Percentiles rank a stretch among this genome's conserved stretches.
These are phyloP conservation scores for Fusarium sp. DNA, from an alignment of 2,329 filamentous ascomycete genomes.

Conservation along the genomic window DNA sequence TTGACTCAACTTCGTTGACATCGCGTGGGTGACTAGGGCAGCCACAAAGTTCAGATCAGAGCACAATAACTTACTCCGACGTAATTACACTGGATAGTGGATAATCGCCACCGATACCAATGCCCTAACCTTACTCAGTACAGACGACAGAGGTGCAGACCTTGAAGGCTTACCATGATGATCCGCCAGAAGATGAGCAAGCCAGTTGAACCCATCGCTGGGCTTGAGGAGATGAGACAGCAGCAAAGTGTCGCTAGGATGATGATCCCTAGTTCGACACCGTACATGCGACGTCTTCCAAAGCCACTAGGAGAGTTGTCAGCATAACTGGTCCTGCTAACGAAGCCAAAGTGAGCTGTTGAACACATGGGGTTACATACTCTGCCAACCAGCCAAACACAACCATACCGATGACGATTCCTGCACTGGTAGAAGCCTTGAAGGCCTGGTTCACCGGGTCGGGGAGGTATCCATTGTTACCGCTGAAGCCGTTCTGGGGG, in stretches of 20 bases:
- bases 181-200: constrained; percentile 81
- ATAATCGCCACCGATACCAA: constrained; percentile 86
- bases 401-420: constrained; percentile 82
- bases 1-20: background rate
- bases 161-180: constrained; percentile 66
- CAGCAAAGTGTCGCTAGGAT: constrained; percentile 77
- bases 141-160: background rate
- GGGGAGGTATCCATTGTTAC: constrained; percentile 70
- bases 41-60: constrained; percentile 25
- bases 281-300: constrained; percentile 86
- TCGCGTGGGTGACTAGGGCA: constrained; percentile 4
- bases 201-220: constrained; percentile 69
- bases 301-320: constrained; percentile 58
- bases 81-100: constrained; percentile 82
- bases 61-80: constrained; percentile 67
- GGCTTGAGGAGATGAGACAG: constrained; percentile 71
- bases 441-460: constrained; percentile 76
- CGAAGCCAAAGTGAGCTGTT: background rate
- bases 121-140: constrained; percentile 57
- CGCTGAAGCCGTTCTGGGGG: constrained; percentile 59
- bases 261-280: constrained; percentile 79
- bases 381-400: constrained; percentile 84
- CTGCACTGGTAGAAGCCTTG: constrained; percentile 84
- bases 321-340: constrained; percentile 12
- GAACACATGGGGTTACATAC: constrained; percentile 42